Evolutionary conservation across 352 stramenopile species (phyloP), one percentile per base, ranked within the genome.

Genomic region (Globisporangium abappressorium): DNA sequence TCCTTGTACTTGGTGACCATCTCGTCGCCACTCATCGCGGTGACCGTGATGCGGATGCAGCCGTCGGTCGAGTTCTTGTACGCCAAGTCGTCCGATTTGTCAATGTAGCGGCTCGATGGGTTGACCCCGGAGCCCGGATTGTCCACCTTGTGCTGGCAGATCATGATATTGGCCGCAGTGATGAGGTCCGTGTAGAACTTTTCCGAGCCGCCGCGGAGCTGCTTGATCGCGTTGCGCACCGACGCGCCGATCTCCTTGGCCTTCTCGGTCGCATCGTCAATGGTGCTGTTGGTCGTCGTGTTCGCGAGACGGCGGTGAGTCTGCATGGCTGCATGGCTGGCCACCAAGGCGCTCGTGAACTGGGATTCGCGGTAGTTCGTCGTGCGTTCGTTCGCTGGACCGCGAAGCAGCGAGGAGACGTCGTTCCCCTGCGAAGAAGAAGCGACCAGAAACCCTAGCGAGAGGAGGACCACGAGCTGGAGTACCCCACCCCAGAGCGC

Each of bases 181-280:
- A 90, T 85, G 46, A 92, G 60, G 24, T 92, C 73, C 2, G 77
- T 56, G 73, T 92, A 92, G 62, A 89, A 90, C 58, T 85, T 81
- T 36, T 78, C 66, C 2, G 65, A 84, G 57, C 82, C 81, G 56
- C 82, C 80, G 28, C 84, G 84, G 33, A 92, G 64, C 53, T 89
- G 74, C 65, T 85, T 88, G 64, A 92, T 84, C 6, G 74, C 75
- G 38, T 87, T 75, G 64, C 82, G 82, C n/a, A 87, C 78, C 20
- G 64, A 77, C 1, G 69, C 75, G 2, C 82, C 82, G 14, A 91
- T 71, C 57, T 81, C 59, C 20, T 78, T 82, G 2, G 82, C 82
- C 64, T 90, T 72, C 18, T 65, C 57, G 1, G 73, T 71, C 36
- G 80, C 80, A 9, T 76, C 63, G 26, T 59, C 24, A 15, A 59